Evolutionary conservation across 176 grass and related monocot genomes (phyloP).

Genomic region (Lolium rigidum): DNA sequence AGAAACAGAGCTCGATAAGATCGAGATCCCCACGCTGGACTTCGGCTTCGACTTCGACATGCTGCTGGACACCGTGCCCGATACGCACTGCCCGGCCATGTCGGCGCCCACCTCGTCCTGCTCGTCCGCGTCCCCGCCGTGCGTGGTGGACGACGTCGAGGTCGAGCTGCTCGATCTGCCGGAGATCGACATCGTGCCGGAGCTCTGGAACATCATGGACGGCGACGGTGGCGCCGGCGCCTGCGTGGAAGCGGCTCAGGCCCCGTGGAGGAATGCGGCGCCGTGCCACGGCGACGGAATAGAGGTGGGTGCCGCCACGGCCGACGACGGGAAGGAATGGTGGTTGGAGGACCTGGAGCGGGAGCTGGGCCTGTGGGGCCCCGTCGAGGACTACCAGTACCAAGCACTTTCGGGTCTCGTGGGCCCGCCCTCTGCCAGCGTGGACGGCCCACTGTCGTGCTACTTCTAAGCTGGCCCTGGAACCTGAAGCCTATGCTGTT

Average conservation of each 20-base stretch:
- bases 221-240: neutral
- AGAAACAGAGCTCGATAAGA: neutral
- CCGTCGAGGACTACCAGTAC: constrained; percentile 52
- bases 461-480: constrained; percentile 46
- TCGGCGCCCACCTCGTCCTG: constrained; percentile 50
- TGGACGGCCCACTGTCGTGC: constrained; percentile 38
- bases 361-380: constrained; percentile 74
- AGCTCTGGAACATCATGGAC: constrained; percentile 71
- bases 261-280: constrained; percentile 34
- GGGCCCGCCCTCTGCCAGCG: constrained; percentile 46
- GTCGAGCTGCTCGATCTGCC: constrained; percentile 39
- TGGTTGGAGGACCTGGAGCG: constrained; percentile 80
- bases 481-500: neutral
- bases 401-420: neutral
- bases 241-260: neutral
- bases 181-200: constrained; percentile 56
- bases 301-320: neutral
- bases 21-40: constrained; percentile 46
- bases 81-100: constrained; percentile 1
- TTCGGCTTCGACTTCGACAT: constrained; percentile 50
- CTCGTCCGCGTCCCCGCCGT: constrained; percentile 63
- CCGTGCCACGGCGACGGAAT: constrained; percentile 26
- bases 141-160: neutral
- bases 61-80: constrained; percentile 22
- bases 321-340: constrained; percentile 45